phyloP scores from a whole-genome alignment of 441 rosid species.

The Erysimum cheiri region DNA sequence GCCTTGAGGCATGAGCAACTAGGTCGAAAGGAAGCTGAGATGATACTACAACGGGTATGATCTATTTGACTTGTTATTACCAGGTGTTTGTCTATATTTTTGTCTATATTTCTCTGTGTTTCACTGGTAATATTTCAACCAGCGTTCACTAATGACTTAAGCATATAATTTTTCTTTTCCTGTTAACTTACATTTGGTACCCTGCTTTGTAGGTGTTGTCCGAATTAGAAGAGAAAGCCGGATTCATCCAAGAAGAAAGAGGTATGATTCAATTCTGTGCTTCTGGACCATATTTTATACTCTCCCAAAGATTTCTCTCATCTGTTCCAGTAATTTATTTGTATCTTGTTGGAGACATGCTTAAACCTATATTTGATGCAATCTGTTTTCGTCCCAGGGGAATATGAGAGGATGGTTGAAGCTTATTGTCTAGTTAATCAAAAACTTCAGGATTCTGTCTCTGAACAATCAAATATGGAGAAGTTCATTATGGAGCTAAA shows the following conservation, averaged over 20 bases:
- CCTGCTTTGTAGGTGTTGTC: constrained; percentile 67
- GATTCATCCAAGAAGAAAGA: constrained; percentile 89
- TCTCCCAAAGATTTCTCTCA: constrained; percentile 1
- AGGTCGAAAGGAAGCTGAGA: constrained; percentile 96
- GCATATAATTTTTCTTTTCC: constrained; percentile 10
- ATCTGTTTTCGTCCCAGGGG: constrained; percentile 62
- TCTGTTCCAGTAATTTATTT: neutral
- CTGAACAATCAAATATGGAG: constrained; percentile 79
- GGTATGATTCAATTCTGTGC: constrained; percentile 53
- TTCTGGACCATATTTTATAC: neutral
- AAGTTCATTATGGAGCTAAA: constrained; percentile 74
- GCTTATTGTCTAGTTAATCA: constrained; percentile 80
- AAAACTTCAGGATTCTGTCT: constrained; percentile 75
- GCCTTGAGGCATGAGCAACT: constrained; percentile 94
- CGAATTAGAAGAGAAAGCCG: constrained; percentile 96
- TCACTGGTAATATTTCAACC: constrained; percentile 24
- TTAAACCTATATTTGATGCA: constrained; percentile 26
- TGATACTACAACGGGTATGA: constrained; percentile 85
- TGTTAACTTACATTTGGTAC: constrained; percentile 23
- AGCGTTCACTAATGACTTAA: constrained; percentile 6
- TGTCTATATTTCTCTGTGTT: neutral
- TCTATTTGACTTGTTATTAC: constrained; percentile 15
- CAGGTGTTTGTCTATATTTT: neutral
- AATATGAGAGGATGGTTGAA: constrained; percentile 88
- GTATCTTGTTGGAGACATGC: constrained; percentile 26